Base-by-base conservation (phyloP, 2,329 filamentous ascomycete genomes). In the Triangularia setosa region DNA sequence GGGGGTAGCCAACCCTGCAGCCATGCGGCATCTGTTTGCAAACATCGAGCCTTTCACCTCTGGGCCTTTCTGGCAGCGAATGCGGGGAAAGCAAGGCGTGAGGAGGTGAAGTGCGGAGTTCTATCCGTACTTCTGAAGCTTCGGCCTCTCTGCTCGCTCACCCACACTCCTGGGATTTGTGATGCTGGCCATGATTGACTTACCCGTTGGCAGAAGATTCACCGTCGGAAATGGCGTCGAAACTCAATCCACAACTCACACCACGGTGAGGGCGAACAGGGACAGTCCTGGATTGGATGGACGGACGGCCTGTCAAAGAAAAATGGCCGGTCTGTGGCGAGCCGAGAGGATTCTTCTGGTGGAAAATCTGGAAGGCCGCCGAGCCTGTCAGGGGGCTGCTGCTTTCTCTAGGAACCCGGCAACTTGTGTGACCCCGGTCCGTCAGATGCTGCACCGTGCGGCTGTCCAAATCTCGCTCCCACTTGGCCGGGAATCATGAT, bases 131-230 rank as follows among this genome's bases (percentile, higher is more conserved):
- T n/a, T n/a, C n/a, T n/a, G n/a, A 40, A 62, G 23, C 35, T 48
- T 55, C 40, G 61, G 61, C n/a, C n/a, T n/a, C n/a, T n/a, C n/a
- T n/a, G 52, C 65, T 27, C 23, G 11, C 18, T 33, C 60, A 54
- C 24, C 62, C 65, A 54, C 52, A 30, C 35, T 58, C 61, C 30
- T 63, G 63, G 65, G 61, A 60, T 28, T 24, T 28, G 35, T 57
- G 24, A 28, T 54, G 33, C 30, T 24, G 7, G 8, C 14, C 18
- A 3, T 67, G 65, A 67, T 67, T 67, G 65, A 63, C 21, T 33
- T 6, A n/a, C n/a, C n/a, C n/a, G n/a, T n/a, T n/a, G n/a, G n/a
- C n/a, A n/a, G n/a, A n/a, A 8, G 30, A 33, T 33, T 21, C 18
- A 48, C n/a, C 3, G 40, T 48, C 40, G 40, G 40, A 21, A 48